Base-by-base conservation (phyloP, 352 stramenopile species). In the Globisporangium camurandrum region DNA sequence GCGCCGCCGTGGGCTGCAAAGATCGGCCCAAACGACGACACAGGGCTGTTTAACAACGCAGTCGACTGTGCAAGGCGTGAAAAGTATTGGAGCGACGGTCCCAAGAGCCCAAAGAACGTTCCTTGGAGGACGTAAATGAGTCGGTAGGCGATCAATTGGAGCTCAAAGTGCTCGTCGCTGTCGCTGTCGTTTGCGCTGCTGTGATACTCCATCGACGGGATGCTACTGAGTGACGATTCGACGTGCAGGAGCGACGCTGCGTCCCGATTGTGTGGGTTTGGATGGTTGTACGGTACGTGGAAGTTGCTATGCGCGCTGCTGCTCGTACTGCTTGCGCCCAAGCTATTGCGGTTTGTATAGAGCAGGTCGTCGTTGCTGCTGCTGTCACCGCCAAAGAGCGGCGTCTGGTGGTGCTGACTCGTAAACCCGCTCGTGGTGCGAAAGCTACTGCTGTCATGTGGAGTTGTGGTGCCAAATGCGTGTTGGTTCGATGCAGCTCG, bases 1-100 rank as follows among this genome's bases (percentile, higher is more conserved):
- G 78, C 72, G 26, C 72, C 78, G 53, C 78, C 78, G 34, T 89
- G 75, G 7, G 75, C 75, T 23, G 78, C 73, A 23, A 89, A 89
- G 41, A 89, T 87, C 33, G 78, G 71, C 0, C 78, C 78, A 44
- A 87, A 89, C 3, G 66, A 77, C 38, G 70, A 75, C 10, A 89
- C 67, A 28, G 78, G 78, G 1, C 68, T 79, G 31, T 59, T 51
- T 19, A 86, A 54, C 0, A 51, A 59, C 10, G 70, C 64, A 20
- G 68, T 56, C 20, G 69, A 36, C 16, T 64, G 33, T 11, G 72
- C 73, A 28, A 84, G 38, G n/a, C 50, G 57, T 31, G 75, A 86
- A 48, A 87, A 87, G 51, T 76, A 86, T 51, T 74, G 63, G n/a
- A 89, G 62, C 19, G 66, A 60, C 1, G 78, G 78, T 0, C 78